Evolutionary conservation across 2,329 filamentous ascomycete species (phyloP), one percentile per base, ranked within the genome.

Genomic region (Magnaporthales sp.): DNA sequence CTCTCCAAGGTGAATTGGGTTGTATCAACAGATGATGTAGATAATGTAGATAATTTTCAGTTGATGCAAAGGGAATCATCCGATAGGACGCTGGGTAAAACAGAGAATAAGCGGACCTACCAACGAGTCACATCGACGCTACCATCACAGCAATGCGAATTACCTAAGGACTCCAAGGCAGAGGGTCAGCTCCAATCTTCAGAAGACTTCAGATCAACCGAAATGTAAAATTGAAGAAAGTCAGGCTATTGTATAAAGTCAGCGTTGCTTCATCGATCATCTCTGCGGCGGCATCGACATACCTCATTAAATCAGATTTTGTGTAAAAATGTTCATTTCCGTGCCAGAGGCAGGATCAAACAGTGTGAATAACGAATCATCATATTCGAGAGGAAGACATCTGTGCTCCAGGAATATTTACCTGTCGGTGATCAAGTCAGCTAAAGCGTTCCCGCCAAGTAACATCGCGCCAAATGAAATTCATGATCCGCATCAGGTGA

Each of bases 291-390:
- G 2, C 22, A 46, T 5, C 9, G 32, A 73, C 75, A 67, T 76
- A 81, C 78, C 78, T 79, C 77, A 81, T 78, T 77, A 78, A 78
- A 80, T 84, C 82, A 84, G 82, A 83, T 81, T 81, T 78, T 82
- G 78, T 77, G 71, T 74, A 69, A 79, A 29, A 22, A 72, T 83
- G 81, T 84, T 85, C 83, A 85, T 84, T 70, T 79, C 78, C 79
- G 69, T 70, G 78, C 77, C 76, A 74, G 74, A 75, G 72, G 73
- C 72, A 71, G 75, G 78, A 80, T 85, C 83, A 84, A 83, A 85
- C 82, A 85, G 83, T 85, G 83, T 85, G 83, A 85, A 85, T 85
- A 85, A 74, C 80, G 75, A 68, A 71, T 84, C 82, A 84, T 84
- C 82, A 84, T 78, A 68, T 73, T 73, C 22, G 22, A 60, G 56